Conservation (phyloP, 2,329 filamentous ascomycete species). For the Paecilomyces dactylethromorphus region DNA sequence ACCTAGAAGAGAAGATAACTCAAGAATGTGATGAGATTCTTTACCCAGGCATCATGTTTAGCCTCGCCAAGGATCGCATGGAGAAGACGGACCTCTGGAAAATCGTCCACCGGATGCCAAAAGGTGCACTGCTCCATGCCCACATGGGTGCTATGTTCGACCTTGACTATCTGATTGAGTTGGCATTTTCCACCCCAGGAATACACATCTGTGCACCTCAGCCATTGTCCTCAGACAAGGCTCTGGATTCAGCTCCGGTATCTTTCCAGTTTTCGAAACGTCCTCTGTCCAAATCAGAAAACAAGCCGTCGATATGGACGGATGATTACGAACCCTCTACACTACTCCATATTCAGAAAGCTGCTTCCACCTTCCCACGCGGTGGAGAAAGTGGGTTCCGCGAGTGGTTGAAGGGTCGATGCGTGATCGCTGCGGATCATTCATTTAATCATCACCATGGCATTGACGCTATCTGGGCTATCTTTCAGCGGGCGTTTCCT, state of each 20-base stretch:
- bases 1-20: conserved; percentile 64
- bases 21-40: conserved; percentile 56
- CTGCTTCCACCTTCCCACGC: conserved; percentile 68
- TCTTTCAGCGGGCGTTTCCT: conserved; percentile 69
- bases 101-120: conserved; percentile 80
- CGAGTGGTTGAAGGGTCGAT: conserved; percentile 67
- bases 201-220: conserved; percentile 62
- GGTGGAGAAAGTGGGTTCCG: conserved; percentile 67
- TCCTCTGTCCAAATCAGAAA: conserved; percentile 37
- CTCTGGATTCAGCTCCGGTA: conserved; percentile 51
- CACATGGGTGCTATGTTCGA: conserved; percentile 91
- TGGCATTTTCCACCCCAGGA: conserved; percentile 63
- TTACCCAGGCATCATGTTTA: conserved; percentile 92
- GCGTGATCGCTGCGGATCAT: conserved; percentile 65
- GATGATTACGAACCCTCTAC: conserved; percentile 54
- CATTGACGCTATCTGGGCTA: conserved; percentile 75
- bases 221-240: conserved; percentile 49
- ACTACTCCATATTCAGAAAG: conserved; percentile 53
- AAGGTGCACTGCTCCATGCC: conserved; percentile 65
- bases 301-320: conserved; percentile 57
- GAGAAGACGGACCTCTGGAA: conserved; percentile 78
- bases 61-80: conserved; percentile 76
- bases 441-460: conserved; percentile 75
- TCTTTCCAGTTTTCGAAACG: conserved; percentile 56
- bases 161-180: conserved; percentile 69